phyloP scores from a whole-genome alignment of 495 filamentous ascomycete species.

The Penicillium malachiteum region DNA sequence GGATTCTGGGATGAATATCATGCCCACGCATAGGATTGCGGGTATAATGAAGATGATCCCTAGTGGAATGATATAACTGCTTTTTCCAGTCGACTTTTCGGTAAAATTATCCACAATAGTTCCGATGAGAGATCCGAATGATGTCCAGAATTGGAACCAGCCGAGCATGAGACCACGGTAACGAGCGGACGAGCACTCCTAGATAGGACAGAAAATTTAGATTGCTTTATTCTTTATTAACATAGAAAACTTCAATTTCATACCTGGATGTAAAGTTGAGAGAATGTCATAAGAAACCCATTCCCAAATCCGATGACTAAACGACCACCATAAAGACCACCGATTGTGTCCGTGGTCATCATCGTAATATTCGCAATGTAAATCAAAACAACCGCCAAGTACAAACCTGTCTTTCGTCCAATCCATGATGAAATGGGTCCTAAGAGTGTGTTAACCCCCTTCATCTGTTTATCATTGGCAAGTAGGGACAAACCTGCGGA shows the following conservation, averaged over 20 bases:
- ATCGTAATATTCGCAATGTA: conserved; percentile 54
- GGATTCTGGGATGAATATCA: conserved; percentile 63
- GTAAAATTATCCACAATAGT: conserved; percentile 64
- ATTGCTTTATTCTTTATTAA: background rate
- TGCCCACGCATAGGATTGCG: conserved; percentile 44
- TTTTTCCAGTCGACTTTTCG: conserved; percentile 38
- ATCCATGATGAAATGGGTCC: conserved; percentile 50
- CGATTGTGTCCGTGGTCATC: conserved; percentile 54
- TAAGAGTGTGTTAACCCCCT: background rate
- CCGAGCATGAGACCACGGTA: conserved; percentile 53
- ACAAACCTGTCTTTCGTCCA: conserved; percentile 48
- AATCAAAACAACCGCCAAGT: conserved; percentile 49
- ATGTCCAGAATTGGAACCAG: conserved; percentile 48
- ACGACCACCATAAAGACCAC: conserved; percentile 54
- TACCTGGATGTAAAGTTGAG: conserved; percentile 57
- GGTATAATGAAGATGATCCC: conserved; percentile 60
- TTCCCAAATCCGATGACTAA: conserved; percentile 57
- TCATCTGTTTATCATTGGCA: background rate
- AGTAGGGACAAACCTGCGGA: conserved; percentile 24
- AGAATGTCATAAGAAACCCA: conserved; percentile 59
- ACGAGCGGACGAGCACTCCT: conserved; percentile 51
- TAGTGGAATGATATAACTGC: conserved; percentile 55
- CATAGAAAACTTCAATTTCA: background rate
- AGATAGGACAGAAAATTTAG: background rate
- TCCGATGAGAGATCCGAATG: conserved; percentile 55